Evolutionary conservation across 176 grass and related monocot genomes (phyloP).

Genomic region (Thinopyrum elongatum): DNA sequence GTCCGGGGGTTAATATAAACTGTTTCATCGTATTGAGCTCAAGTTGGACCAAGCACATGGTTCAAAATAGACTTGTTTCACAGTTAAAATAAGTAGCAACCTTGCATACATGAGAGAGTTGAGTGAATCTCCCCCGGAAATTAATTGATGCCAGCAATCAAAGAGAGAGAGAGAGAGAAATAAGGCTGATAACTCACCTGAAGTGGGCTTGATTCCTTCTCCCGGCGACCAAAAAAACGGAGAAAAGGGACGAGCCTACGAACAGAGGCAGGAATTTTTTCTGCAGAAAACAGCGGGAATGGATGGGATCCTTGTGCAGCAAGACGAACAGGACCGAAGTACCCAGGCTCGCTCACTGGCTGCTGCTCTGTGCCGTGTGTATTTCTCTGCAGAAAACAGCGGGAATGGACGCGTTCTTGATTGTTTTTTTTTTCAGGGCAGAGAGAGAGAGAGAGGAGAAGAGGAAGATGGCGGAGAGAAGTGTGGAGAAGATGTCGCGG

Average conservation of each 20-base stretch:
- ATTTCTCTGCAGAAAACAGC: not conserved
- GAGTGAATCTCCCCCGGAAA: not conserved
- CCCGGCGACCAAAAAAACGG: not conserved
- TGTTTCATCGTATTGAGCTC: not conserved
- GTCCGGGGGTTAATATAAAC: not conserved
- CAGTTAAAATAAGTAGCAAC: not conserved
- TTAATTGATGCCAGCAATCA: not conserved
- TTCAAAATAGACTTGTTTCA: not conserved
- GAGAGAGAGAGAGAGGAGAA: slow-evolving; percentile 24
- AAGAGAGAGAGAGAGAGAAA: not conserved
- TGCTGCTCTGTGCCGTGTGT: slow-evolving; percentile 2
- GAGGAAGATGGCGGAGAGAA: slow-evolving; percentile 12
- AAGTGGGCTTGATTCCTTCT: not conserved
- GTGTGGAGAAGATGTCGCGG: slow-evolving; percentile 33
- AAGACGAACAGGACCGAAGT: slow-evolving; percentile 24
- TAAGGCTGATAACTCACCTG: not conserved
- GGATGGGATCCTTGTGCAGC: not conserved
- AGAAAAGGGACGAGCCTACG: not conserved
- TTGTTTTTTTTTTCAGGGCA: not conserved
- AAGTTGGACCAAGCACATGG: not conserved
- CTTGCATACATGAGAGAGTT: not conserved
- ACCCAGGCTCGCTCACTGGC: not conserved
- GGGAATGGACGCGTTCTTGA: not conserved
- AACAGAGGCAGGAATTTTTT: too few species aligned
- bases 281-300: not conserved